phyloP scores from a whole-genome alignment of 208 protist genomes.

The Entamoeba moshkovskii region DNA sequence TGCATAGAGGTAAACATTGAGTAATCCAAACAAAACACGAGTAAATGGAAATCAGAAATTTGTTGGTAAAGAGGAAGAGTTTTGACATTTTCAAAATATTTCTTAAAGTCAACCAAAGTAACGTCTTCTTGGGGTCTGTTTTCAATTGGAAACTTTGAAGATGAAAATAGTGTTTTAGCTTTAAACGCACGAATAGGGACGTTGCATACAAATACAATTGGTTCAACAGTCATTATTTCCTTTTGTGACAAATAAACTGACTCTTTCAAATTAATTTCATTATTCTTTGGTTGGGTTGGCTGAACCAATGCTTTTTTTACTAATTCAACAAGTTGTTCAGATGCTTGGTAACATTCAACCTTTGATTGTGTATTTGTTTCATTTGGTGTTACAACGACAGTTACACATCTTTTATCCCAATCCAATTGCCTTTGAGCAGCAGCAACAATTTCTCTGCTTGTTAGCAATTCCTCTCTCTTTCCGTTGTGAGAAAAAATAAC shows the following conservation, averaged over 20 bases:
- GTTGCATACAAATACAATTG: not conserved
- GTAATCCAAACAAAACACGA: not conserved
- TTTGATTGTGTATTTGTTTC: not conserved
- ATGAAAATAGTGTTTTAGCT: not conserved
- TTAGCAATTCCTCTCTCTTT: not conserved
- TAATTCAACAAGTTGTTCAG: not conserved
- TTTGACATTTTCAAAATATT: not conserved
- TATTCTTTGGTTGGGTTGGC: not conserved
- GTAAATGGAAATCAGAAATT: not conserved
- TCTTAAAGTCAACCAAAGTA: not conserved
- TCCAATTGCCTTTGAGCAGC: not conserved
- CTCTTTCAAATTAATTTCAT: not conserved
- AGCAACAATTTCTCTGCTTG: not conserved
- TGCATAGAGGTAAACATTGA: not conserved
- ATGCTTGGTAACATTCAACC: not conserved
- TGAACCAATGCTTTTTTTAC: not conserved
- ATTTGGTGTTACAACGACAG: not conserved
- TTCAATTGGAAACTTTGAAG: not conserved
- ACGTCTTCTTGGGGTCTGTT: not conserved
- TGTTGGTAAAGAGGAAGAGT: not conserved
- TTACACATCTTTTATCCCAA: not conserved
- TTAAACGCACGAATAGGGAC: not conserved
- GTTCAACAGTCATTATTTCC: not conserved
- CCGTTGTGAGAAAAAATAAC: not conserved
- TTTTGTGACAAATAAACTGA: not conserved